Evolutionary conservation across 2,329 filamentous ascomycete species (phyloP).

Genomic region (Peltaster fructicola): DNA sequence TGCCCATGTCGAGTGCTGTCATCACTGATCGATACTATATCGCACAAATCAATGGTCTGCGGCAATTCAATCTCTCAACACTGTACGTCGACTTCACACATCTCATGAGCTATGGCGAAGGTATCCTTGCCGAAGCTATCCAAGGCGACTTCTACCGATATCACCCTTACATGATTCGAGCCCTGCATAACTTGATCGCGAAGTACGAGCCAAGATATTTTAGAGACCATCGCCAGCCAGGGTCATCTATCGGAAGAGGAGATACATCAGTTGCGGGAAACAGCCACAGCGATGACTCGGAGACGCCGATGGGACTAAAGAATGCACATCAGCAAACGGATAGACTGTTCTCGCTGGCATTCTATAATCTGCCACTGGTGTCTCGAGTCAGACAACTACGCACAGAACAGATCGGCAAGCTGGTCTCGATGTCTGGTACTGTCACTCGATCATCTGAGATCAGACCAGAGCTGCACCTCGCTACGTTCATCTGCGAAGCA

Average conservation of each 20-base stretch:
- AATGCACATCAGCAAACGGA: conserved; percentile 90
- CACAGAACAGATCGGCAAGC: conserved; percentile 76
- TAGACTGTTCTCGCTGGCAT: conserved; percentile 82
- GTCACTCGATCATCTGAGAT: conserved; percentile 96
- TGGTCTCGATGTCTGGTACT: conserved; percentile 90
- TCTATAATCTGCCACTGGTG: conserved; percentile 81
- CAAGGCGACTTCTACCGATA: conserved; percentile 89
- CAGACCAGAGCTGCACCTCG: conserved; percentile 76
- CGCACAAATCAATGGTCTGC: conserved; percentile 64
- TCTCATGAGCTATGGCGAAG: conserved; percentile 57
- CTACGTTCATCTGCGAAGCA: conserved; percentile 78
- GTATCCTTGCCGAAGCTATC: conserved; percentile 68
- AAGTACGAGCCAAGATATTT: conserved; percentile 93
- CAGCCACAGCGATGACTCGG: conserved; percentile 43
- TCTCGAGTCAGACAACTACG: conserved; percentile 73
- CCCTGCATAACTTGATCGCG: conserved; percentile 79
- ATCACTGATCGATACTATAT: conserved; percentile 73
- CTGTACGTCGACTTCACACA: conserved; percentile 81
- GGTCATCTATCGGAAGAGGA: conserved; percentile 47
- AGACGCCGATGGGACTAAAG: conserved; percentile 44
- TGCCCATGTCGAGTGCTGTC: conserved; percentile 49
- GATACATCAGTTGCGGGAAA: conserved; percentile 40
- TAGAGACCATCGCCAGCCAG: conserved; percentile 73
- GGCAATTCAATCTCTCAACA: conserved; percentile 58
- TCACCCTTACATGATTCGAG: conserved; percentile 74